A percentile compares a stretch with the other conserved stretches of the same genome.
Conservation (phyloP, 192 early-diverging fungal genomes). For the Entrophospora sp. region DNA sequence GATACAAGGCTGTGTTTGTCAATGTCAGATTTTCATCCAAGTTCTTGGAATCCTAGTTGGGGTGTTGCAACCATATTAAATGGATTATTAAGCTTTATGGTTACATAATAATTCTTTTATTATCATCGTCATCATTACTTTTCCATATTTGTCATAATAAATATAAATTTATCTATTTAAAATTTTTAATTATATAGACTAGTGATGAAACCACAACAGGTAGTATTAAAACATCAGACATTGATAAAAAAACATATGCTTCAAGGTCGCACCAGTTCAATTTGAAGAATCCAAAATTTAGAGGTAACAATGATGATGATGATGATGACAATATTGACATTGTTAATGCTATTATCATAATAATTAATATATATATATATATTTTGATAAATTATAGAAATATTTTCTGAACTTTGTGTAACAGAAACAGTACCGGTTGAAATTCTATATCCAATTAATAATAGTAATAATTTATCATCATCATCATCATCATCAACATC, state of each 20-base stretch:
- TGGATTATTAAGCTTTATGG: conserved; percentile 94
- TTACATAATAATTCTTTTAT: too few species aligned
- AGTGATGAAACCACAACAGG: conserved; percentile 91
- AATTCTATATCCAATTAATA: conserved; percentile 30
- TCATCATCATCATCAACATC: too few species aligned
- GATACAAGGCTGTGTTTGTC: too few species aligned
- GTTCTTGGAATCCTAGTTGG: conserved; percentile 95
- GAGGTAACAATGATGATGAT: conserved; percentile 33
- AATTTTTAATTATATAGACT: conserved; percentile 38
- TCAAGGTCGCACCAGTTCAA: conserved; percentile 73
- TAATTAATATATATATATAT: background rate
- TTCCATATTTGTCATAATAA: too few species aligned
- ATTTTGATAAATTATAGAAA: conserved; percentile 29
- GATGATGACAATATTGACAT: background rate
- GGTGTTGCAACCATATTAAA: conserved; percentile 92
- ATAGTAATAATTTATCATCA: too few species aligned
- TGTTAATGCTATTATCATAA: background rate
- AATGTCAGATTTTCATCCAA: too few species aligned
- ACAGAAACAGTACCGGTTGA: conserved; percentile 33
- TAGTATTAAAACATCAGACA: conserved; percentile 68
- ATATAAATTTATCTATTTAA: background rate
- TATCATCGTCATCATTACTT: too few species aligned
- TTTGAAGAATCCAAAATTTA: conserved; percentile 60
- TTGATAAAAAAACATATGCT: conserved; percentile 74
- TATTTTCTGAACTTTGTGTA: conserved; percentile 78